Percentiles rank a stretch among this genome's conserved stretches.
Evolutionary conservation across 495 filamentous ascomycete genomes (phyloP).

Genomic region (Neurospora sp.): DNA sequence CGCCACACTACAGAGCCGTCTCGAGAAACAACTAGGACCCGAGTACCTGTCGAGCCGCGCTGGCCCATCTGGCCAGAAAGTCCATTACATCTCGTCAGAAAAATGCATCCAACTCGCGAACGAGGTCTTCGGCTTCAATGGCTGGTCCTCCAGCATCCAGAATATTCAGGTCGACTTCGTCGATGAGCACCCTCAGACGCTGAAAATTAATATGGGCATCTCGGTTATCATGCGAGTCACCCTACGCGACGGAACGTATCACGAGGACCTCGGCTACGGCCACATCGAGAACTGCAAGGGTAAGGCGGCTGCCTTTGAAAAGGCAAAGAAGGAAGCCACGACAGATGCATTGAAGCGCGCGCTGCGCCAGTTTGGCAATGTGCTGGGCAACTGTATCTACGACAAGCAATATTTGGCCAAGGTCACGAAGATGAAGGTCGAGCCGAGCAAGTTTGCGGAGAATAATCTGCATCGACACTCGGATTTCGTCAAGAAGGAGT

Average conservation of each 20-base stretch:
- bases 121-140: slow-evolving; percentile 97
- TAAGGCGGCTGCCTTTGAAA: slow-evolving; percentile 91
- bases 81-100: slow-evolving; percentile 85
- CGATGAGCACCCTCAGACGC: slow-evolving; percentile 41
- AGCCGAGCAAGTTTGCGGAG: slow-evolving; percentile 58
- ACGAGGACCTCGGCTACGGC: slow-evolving; percentile 95
- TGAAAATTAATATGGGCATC: slow-evolving; percentile 71
- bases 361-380: slow-evolving; percentile 86
- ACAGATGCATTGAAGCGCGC: slow-evolving; percentile 89
- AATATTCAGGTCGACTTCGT: slow-evolving; percentile 89
- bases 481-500: slow-evolving; percentile 55
- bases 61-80: slow-evolving; percentile 70
- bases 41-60: slow-evolving; percentile 85
- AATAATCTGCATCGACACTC: slow-evolving; percentile 72
- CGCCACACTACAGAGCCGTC: slow-evolving; percentile 71
- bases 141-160: slow-evolving; percentile 87
- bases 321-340: slow-evolving; percentile 95
- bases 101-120: slow-evolving; percentile 95
- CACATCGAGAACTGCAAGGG: slow-evolving; percentile 91
- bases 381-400: slow-evolving; percentile 94
- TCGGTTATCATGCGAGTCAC: slow-evolving; percentile 86
- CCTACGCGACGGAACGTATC: slow-evolving; percentile 82
- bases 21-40: slow-evolving; percentile 91
- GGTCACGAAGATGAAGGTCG: slow-evolving; percentile 71
- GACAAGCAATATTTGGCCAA: slow-evolving; percentile 86